Percentiles rank a stretch among this genome's conserved stretches.
Conservation (phyloP, 192 early-diverging fungal genomes). For the Podila epicladia region DNA sequence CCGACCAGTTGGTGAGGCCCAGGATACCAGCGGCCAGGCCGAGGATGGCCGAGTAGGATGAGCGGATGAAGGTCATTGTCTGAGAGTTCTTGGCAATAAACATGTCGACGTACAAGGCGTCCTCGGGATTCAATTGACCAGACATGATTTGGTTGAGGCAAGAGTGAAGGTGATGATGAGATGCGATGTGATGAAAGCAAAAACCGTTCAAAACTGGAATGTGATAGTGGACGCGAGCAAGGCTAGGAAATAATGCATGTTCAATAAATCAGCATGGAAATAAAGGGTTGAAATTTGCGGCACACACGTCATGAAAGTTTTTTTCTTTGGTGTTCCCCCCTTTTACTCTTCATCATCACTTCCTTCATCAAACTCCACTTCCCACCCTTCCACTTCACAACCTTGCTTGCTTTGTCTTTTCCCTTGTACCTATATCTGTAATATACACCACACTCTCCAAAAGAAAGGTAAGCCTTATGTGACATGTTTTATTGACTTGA, state of each 20-base stretch:
- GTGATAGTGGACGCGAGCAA: no score
- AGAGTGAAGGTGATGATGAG: neutral
- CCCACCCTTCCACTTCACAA: neutral
- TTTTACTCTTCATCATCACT: neutral
- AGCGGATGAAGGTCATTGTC: constrained; percentile 72
- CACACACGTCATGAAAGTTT: neutral
- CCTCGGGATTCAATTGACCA: constrained; percentile 46
- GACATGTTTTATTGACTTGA: no score
- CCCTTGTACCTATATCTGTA: no score
- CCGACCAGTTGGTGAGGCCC: constrained; percentile 82
- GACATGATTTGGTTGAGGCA: constrained; percentile 20
- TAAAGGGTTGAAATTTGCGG: neutral
- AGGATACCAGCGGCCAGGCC: constrained; percentile 91
- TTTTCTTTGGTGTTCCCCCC: neutral
- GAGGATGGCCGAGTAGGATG: constrained; percentile 74
- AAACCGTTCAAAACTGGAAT: no score
- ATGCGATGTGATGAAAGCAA: neutral
- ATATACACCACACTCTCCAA: no score
- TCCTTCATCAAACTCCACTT: neutral
- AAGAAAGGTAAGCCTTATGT: no score
- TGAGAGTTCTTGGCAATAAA: constrained; percentile 68
- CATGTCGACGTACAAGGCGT: constrained; percentile 58
- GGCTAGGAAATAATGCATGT: no score
- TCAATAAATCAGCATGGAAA: neutral
- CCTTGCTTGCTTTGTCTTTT: no score